phyloP scores from a whole-genome alignment of 2,329 filamentous ascomycete species.

The Xylariales sp. region DNA sequence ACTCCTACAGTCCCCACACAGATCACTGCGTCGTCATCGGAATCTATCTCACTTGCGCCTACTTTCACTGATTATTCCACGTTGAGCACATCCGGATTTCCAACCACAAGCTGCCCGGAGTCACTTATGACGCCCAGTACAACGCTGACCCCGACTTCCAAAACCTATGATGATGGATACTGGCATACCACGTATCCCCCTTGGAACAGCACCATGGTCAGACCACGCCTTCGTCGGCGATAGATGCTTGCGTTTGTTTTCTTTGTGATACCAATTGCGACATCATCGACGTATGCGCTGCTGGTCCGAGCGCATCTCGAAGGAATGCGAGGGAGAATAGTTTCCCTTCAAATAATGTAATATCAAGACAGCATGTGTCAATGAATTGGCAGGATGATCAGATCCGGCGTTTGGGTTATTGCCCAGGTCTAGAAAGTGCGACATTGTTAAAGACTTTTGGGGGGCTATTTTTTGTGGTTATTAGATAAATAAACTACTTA shows the following conservation, averaged over 20 bases:
- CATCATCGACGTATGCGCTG: background rate
- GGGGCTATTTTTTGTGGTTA: too few species aligned
- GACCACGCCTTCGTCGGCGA: background rate
- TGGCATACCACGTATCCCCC: slow-evolving; percentile 9
- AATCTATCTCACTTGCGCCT: background rate
- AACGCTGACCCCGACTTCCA: slow-evolving; percentile 4
- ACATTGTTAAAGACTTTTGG: too few species aligned
- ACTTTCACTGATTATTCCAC: background rate
- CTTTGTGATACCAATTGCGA: background rate
- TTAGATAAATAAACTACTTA: too few species aligned
- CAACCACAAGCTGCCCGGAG: background rate
- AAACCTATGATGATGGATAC: slow-evolving; percentile 8
- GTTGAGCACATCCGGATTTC: background rate
- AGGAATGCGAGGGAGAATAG: background rate
- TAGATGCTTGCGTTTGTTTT: background rate
- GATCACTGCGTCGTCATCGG: slow-evolving; percentile 1
- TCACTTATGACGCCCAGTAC: slow-evolving; percentile 1
- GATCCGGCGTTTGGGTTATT: too few species aligned
- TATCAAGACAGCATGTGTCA: slow-evolving; percentile 1
- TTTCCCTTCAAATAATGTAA: slow-evolving; percentile 5
- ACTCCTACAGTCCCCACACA: background rate
- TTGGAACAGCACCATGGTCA: slow-evolving; percentile 6
- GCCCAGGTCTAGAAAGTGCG: too few species aligned
- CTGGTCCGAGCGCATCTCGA: background rate
- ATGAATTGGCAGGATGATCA: background rate